A percentile compares a stretch with the other conserved stretches of the same genome.
Conservation (phyloP, 2,329 filamentous ascomycete genomes). For the Colletotrichum limetticola region DNA sequence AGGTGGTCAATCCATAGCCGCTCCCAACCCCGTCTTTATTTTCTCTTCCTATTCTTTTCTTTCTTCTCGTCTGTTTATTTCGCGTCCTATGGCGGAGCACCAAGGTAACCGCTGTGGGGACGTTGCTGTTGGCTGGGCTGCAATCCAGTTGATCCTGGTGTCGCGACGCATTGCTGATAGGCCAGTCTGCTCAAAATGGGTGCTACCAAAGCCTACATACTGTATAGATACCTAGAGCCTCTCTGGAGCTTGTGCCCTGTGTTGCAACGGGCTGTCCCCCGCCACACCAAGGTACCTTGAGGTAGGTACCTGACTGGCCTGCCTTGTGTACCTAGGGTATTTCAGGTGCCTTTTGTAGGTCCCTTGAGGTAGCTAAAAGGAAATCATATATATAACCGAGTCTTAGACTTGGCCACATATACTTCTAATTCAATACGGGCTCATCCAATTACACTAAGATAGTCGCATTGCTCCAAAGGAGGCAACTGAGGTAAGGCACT, state of each 20-base stretch:
- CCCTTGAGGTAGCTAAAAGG: too few relatives aligned
- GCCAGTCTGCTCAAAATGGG: background rate
- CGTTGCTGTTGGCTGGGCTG: conserved; percentile 13
- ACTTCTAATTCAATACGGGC: too few relatives aligned
- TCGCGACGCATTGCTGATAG: conserved; percentile 10
- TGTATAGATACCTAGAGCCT: too few relatives aligned
- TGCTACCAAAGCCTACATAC: background rate
- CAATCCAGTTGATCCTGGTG: background rate
- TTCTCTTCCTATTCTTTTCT: background rate
- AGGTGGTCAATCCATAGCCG: background rate
- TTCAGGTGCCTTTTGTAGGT: too few relatives aligned
- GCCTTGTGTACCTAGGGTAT: too few relatives aligned
- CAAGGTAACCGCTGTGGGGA: background rate
- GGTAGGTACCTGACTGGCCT: too few relatives aligned
- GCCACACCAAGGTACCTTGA: too few relatives aligned
- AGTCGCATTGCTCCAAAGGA: too few relatives aligned
- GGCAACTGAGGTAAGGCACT: too few relatives aligned
- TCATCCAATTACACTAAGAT: too few relatives aligned
- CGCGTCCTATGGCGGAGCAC: background rate
- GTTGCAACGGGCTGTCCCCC: background rate
- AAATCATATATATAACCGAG: too few relatives aligned
- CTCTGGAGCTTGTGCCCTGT: background rate
- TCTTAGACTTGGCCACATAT: too few relatives aligned
- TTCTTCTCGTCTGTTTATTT: conserved; percentile 22
- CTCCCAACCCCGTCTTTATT: background rate